These are phyloP conservation scores for Closterium sp. DNA, from an alignment of 139 green algal species.

Conservation along the genomic window DNA sequence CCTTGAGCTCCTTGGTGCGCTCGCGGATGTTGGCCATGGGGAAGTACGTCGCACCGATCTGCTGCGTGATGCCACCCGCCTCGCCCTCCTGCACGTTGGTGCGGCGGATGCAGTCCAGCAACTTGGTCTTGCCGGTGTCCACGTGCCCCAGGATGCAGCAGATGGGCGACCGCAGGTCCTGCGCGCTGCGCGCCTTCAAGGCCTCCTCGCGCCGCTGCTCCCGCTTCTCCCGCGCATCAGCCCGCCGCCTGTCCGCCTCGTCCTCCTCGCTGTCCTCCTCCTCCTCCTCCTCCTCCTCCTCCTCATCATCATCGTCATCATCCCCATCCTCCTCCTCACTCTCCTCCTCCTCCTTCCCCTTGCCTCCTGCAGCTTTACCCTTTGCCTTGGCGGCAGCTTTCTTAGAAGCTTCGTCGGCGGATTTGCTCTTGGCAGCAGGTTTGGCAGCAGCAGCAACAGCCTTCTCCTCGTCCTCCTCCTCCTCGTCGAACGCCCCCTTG, in stretches of 20 bases:
- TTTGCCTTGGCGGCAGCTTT: constrained; percentile 2
- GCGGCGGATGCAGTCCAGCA: constrained; percentile 95
- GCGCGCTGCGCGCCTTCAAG: constrained; percentile 45
- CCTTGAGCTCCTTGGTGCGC: constrained; percentile 67
- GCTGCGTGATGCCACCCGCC: constrained; percentile 98
- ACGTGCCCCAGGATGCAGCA: constrained; percentile 99
- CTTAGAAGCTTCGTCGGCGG: not conserved
- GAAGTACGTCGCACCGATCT: constrained; percentile 98
- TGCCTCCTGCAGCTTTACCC: not conserved
- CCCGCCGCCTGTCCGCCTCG: constrained; percentile 24
- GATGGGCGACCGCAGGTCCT: constrained; percentile 93
- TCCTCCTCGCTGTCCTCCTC: constrained; percentile 48
- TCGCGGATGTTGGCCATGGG: constrained; percentile 76
- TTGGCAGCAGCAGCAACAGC: not conserved
- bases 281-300: constrained; percentile 58
- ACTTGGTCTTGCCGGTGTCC: constrained; percentile 99
- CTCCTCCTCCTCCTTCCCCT: constrained; percentile 40
- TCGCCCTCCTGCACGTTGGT: constrained; percentile 98
- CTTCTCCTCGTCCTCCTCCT: constrained; percentile 47
- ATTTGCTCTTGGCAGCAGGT: not conserved
- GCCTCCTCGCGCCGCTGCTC: constrained; percentile 32
- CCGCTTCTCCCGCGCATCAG: constrained; percentile 27
- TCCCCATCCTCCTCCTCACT: constrained; percentile 16
- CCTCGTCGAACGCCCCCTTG: constrained; percentile 41
- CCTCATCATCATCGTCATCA: constrained; percentile 44